Base-by-base conservation (phyloP, 129 eudicot genomes). In the Oenanthe sinensis region DNA sequence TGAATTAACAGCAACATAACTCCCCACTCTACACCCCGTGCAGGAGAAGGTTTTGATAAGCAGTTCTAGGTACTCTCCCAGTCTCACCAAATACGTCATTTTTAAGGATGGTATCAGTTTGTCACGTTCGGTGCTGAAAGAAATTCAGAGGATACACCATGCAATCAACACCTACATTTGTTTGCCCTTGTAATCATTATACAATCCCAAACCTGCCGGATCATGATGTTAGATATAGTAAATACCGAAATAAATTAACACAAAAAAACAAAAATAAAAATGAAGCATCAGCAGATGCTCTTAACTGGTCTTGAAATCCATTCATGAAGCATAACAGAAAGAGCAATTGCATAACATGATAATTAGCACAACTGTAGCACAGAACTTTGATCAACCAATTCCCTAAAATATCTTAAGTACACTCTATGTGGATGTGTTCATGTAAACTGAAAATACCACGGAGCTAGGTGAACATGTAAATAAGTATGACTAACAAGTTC, bases 21-120 rank as follows among this genome's bases (percentile, higher is more conserved):
- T 79, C 58, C 48, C 75, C n/a, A 36, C 73, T 8, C 63, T 80
- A n/a, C 30, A 58, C 68, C 24, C 42, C 52, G 81, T 45, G 19
- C 16, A 68, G 90, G 96, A n/a, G 89, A 84, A 77, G 96, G 91
- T 67, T 89, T 60, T 24, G 82, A 30, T 88, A 46, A 71, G 67
- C 79, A 62, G 77, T 82, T 44, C 85, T 81, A 4, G 90, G 30
- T 8, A 83, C 91, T 81, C 79, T 88, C 42, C 88, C 4, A 1
- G 68, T 60, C 67, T 5, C 26, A 60, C 26, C 82, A 49, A 46
- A 48, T 42, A 58, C 74, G 24, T 60, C 70, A 37, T 52, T 49
- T 7, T 8, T 15, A 8, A 71, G 81, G 28, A 75, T 8, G 85
- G 82, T 60, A 69, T 79, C 69, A 85, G 85, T 50, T 54, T 78